Percentiles rank a stretch among this genome's conserved stretches.
phyloP scores from a whole-genome alignment of 768 basidiomycete genomes.

The Hydnomerulius pinastri region DNA sequence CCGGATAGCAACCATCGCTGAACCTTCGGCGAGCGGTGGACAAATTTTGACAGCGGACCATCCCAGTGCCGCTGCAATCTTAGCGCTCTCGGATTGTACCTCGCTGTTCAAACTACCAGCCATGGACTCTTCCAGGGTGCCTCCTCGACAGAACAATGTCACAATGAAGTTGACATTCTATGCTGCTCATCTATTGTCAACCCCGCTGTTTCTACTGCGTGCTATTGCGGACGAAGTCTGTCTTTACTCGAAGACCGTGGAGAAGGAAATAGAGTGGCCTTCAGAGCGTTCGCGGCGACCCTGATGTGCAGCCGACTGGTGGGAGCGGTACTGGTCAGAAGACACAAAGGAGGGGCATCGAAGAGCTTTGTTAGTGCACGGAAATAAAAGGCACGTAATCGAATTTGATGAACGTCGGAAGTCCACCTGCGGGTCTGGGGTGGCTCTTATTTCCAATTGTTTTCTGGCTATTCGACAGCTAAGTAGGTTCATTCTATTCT shows the following conservation, averaged over 20 bases:
- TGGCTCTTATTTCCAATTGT: no score
- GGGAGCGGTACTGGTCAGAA: neutral
- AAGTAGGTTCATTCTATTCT: no score
- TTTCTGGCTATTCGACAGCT: no score
- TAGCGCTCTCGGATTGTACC: conserved; percentile 29
- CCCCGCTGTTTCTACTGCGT: conserved; percentile 44
- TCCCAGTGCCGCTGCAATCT: conserved; percentile 15
- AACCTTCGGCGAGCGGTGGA: neutral
- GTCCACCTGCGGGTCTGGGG: no score
- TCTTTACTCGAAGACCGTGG: conserved; percentile 28
- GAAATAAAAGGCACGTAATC: no score
- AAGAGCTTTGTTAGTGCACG: neutral
- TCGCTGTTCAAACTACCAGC: conserved; percentile 19
- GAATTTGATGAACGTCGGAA: no score
- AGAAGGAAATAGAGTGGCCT: conserved; percentile 16
- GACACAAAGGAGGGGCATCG: neutral
- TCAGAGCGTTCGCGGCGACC: neutral
- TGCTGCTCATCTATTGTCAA: conserved; percentile 57
- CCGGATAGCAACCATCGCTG: conserved; percentile 23
- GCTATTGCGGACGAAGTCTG: conserved; percentile 44
- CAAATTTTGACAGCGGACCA: conserved; percentile 13
- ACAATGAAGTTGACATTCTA: conserved; percentile 71
- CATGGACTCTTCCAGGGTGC: neutral
- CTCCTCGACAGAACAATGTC: conserved; percentile 34
- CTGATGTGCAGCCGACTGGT: neutral